These are phyloP conservation scores for Cercospora zeina DNA, from an alignment of 2,329 filamentous ascomycete genomes.

Conservation along the genomic window DNA sequence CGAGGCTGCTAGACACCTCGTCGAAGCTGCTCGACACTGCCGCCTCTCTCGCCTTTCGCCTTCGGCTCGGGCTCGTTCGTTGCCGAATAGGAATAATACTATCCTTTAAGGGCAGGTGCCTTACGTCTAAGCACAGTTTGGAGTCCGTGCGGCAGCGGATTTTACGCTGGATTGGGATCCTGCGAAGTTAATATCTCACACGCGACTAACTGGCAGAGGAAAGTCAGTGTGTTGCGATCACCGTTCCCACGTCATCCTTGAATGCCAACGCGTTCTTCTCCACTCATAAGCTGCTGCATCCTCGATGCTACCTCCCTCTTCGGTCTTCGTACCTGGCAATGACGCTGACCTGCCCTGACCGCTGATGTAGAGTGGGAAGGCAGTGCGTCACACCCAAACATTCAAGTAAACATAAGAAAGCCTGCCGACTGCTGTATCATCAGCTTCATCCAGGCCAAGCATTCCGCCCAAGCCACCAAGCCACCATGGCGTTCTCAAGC, in stretches of 20 bases:
- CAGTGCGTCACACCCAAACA: background rate
- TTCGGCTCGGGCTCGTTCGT: too few relatives aligned
- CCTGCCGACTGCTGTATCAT: background rate
- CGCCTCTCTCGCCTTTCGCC: too few relatives aligned
- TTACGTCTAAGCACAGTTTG: too few relatives aligned
- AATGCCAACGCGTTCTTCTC: background rate
- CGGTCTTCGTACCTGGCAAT: background rate
- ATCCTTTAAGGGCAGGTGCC: too few relatives aligned
- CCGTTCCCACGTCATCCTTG: background rate
- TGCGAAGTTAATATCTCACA: too few relatives aligned
- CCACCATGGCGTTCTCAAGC: conserved; percentile 14
- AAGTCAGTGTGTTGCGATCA: background rate
- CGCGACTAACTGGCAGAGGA: background rate
- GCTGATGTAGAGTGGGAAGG: background rate
- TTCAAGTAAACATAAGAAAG: background rate
- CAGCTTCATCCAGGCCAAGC: background rate
- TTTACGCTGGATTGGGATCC: too few relatives aligned
- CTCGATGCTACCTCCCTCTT: conserved; percentile 1
- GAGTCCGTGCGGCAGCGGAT: too few relatives aligned
- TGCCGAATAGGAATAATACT: too few relatives aligned
- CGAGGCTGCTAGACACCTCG: too few relatives aligned
- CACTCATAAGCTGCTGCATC: background rate
- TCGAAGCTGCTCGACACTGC: too few relatives aligned
- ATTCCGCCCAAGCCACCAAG: background rate
- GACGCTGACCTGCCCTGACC: background rate